These are phyloP conservation scores for Populus pruinosa DNA, from an alignment of 345 rosid species.

Conservation along the genomic window DNA sequence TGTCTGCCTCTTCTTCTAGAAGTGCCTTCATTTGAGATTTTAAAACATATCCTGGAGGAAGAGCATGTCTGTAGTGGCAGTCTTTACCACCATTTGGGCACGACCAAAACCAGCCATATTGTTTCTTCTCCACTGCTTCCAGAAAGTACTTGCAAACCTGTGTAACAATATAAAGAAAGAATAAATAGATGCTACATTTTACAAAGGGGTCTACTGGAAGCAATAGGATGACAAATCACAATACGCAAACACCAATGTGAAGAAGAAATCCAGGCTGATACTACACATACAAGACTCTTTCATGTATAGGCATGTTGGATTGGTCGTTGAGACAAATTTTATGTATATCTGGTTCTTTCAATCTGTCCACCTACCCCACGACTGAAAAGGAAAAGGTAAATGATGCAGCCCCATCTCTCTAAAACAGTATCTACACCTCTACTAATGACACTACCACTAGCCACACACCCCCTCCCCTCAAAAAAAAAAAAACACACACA, in stretches of 20 bases:
- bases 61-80: constrained; percentile 93
- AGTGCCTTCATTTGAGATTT: constrained; percentile 98
- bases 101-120: constrained; percentile 95
- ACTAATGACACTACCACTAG: too few relatives aligned
- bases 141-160: constrained; percentile 94
- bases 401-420: too few relatives aligned
- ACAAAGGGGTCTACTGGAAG: too few relatives aligned
- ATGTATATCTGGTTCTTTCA: neutral
- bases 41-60: constrained; percentile 85
- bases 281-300: too few relatives aligned
- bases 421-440: too few relatives aligned
- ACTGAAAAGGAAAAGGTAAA: too few relatives aligned
- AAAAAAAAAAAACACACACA: too few relatives aligned
- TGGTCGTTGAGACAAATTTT: neutral
- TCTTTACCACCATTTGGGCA: constrained; percentile 85
- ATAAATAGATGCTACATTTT: neutral
- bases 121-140: constrained; percentile 95
- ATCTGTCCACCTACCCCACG: neutral
- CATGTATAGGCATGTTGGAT: neutral
- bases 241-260: too few relatives aligned
- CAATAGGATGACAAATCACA: too few relatives aligned
- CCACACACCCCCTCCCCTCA: too few relatives aligned
- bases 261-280: too few relatives aligned
- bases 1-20: constrained; percentile 74
- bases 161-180: neutral